Percentiles rank a stretch among this genome's conserved stretches.
Evolutionary conservation across 306 rosid species (phyloP).

Genomic region (Sophora flavescens): DNA sequence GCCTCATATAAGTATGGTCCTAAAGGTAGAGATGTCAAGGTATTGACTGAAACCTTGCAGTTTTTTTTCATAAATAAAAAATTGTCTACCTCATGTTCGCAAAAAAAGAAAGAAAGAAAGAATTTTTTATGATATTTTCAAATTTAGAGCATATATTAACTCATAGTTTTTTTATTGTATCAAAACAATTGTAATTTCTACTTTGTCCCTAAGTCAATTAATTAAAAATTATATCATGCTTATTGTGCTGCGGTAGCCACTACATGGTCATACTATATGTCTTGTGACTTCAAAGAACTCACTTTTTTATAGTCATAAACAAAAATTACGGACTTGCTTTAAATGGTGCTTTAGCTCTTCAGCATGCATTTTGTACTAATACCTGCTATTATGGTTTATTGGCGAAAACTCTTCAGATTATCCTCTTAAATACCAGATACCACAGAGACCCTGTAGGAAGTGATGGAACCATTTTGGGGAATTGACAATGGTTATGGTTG

Average conservation of each 20-base stretch:
- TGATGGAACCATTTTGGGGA: slow-evolving; percentile 81
- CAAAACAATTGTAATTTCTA: too few relatives aligned
- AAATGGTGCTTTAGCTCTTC: too few relatives aligned
- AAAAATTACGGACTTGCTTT: slow-evolving; percentile 12
- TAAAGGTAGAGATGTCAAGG: slow-evolving; percentile 71
- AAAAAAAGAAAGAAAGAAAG: too few relatives aligned
- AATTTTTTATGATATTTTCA: too few relatives aligned
- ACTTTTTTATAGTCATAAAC: slow-evolving; percentile 18
- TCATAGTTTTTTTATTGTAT: too few relatives aligned
- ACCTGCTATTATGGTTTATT: slow-evolving; percentile 13
- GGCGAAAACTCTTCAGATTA: slow-evolving; percentile 46
- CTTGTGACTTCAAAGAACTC: neutral
- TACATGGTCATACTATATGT: slow-evolving; percentile 14
- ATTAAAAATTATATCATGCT: slow-evolving; percentile 10
- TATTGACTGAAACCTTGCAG: slow-evolving; percentile 43
- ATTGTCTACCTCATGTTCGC: too few relatives aligned
- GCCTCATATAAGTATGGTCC: slow-evolving; percentile 81
- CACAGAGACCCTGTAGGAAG: slow-evolving; percentile 82
- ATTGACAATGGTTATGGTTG: slow-evolving; percentile 80
- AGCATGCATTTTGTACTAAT: slow-evolving; percentile 42
- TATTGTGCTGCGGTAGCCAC: neutral
- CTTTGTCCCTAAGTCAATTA: neutral
- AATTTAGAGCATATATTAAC: too few relatives aligned
- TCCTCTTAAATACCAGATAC: slow-evolving; percentile 79
- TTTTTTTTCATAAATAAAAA: slow-evolving; percentile 8